These are phyloP conservation scores for Nicotiana rustica DNA, from an alignment of 305 asterid species.

Conservation along the genomic window DNA sequence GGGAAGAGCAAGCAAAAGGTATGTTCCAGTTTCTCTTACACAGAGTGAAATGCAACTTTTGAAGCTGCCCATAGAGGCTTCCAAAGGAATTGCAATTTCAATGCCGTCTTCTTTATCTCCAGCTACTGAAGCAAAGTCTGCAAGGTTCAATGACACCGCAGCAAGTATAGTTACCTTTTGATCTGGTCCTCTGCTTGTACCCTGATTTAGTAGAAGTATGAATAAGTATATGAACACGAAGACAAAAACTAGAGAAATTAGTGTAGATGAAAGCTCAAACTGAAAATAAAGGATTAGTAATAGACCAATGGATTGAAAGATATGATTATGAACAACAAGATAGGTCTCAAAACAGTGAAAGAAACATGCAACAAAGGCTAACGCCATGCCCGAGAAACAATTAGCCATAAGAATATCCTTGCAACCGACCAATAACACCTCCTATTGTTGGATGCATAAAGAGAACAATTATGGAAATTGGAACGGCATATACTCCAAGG, in stretches of 20 bases:
- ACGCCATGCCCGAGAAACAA: not conserved
- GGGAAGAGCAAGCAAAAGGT: not conserved
- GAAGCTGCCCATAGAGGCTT: slow-evolving; percentile 18
- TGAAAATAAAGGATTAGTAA: not conserved
- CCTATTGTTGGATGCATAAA: not conserved
- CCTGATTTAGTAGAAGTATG: slow-evolving; percentile 22
- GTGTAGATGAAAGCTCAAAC: not conserved
- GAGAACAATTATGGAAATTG: slow-evolving; percentile 12
- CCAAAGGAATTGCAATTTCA: slow-evolving; percentile 49
- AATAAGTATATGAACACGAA: slow-evolving; percentile 6
- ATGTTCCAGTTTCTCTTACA: slow-evolving; percentile 30
- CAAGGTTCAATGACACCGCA: slow-evolving; percentile 61
- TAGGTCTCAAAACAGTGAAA: slow-evolving; percentile 10
- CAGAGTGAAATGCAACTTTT: slow-evolving; percentile 29
- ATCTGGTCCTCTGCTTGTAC: slow-evolving; percentile 46
- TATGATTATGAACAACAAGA: not conserved
- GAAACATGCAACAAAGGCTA: not conserved
- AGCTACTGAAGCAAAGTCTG: slow-evolving; percentile 51
- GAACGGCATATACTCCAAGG: slow-evolving; percentile 9
- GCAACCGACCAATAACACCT: not conserved
- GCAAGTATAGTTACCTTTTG: slow-evolving; percentile 48
- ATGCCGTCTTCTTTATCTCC: slow-evolving; percentile 47
- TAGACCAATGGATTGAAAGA: not conserved
- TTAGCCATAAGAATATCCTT: not conserved
- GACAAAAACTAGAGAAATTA: not conserved